Conservation (phyloP, 2,329 filamentous ascomycete species). For the Coleophoma eucalyptorum region DNA sequence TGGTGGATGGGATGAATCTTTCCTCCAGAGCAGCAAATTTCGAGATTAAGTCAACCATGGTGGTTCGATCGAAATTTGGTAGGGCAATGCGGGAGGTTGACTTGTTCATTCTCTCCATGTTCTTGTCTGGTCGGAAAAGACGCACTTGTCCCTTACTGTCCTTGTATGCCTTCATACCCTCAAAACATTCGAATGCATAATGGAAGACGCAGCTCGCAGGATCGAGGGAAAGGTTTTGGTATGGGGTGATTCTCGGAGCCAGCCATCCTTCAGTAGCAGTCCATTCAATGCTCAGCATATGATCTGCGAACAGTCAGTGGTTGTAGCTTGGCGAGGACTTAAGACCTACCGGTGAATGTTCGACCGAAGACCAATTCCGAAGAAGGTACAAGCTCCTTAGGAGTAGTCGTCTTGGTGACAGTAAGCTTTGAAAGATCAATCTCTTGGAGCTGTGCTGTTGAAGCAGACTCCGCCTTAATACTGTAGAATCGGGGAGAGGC, state of each 20-base stretch:
- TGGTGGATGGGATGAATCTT: constrained; percentile 81
- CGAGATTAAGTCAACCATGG: constrained; percentile 77
- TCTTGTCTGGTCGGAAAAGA: constrained; percentile 91
- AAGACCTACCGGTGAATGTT: constrained; percentile 74
- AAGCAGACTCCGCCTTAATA: constrained; percentile 34
- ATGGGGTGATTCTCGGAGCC: constrained; percentile 78
- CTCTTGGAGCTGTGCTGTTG: constrained; percentile 47
- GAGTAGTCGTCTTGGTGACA: constrained; percentile 70
- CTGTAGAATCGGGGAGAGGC: constrained; percentile 42
- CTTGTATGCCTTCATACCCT: constrained; percentile 99
- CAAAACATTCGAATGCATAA: constrained; percentile 97
- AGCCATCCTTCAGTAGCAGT: constrained; percentile 72
- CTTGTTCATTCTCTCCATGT: constrained; percentile 93
- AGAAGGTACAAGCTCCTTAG: constrained; percentile 69
- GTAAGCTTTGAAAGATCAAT: constrained; percentile 76
- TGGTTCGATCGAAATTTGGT: constrained; percentile 74
- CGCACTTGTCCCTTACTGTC: constrained; percentile 74
- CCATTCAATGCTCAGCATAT: constrained; percentile 97
- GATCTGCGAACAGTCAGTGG: constrained; percentile 54
- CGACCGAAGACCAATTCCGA: constrained; percentile 86
- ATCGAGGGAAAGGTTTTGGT: constrained; percentile 95
- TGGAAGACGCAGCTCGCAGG: constrained; percentile 97
- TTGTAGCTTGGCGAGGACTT: neutral
- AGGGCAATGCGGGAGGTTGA: constrained; percentile 89
- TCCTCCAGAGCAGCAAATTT: constrained; percentile 77